phyloP scores from a whole-genome alignment of 2,329 filamentous ascomycete genomes.

The Colletotrichum tanaceti region DNA sequence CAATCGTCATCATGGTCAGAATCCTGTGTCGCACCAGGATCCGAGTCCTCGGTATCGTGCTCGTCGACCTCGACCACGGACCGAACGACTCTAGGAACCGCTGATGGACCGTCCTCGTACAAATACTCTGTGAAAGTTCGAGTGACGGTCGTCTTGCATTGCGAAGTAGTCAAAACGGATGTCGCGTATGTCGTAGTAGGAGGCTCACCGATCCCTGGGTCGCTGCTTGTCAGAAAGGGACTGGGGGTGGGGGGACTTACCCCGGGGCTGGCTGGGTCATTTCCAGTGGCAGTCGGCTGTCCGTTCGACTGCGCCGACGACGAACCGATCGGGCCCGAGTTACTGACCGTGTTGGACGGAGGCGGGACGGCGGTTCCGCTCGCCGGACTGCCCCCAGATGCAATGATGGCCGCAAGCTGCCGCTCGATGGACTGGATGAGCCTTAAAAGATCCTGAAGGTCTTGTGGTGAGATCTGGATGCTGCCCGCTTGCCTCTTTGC shows the following conservation, averaged over 20 bases:
- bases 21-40: not conserved
- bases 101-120: conserved; percentile 34
- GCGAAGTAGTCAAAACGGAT: conserved; percentile 26
- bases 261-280: not conserved
- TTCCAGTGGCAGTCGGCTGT: conserved; percentile 9
- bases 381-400: conserved; percentile 15
- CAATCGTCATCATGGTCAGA: conserved; percentile 1
- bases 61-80: conserved; percentile 5
- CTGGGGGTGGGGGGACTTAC: conserved; percentile 31
- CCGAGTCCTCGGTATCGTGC: not conserved
- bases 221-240: conserved; percentile 31
- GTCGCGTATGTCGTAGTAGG: conserved; percentile 33
- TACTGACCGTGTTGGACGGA: conserved; percentile 11
- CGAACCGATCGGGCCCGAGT: conserved; percentile 10
- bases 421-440: conserved; percentile 37
- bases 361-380: conserved; percentile 10
- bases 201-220: not conserved
- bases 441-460: conserved; percentile 27
- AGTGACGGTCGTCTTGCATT: conserved; percentile 39
- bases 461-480: conserved; percentile 22
- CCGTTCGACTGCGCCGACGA: conserved; percentile 9
- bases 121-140: conserved; percentile 39
- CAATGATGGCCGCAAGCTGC: conserved; percentile 27
- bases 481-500: conserved; percentile 23
- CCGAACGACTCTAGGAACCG: conserved; percentile 9